Evolutionary conservation across 805 yeast genomes (phyloP).

Genomic region (Ogataea paradorogensis): DNA sequence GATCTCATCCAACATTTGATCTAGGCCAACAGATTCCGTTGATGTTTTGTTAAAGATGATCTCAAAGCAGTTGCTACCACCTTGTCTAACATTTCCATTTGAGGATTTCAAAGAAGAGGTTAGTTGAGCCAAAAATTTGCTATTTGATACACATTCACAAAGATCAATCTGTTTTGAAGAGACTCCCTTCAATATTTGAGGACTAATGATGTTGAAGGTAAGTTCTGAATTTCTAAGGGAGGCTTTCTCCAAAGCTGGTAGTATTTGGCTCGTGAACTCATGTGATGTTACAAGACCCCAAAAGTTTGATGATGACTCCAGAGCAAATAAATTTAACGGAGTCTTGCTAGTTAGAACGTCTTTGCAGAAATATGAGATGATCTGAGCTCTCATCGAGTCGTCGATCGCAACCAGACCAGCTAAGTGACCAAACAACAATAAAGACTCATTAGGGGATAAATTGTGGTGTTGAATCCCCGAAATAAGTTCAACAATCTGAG

Average conservation of each 20-base stretch:
- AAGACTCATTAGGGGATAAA: not conserved
- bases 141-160: conserved; percentile 36
- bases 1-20: conserved; percentile 48
- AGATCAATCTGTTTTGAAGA: conserved; percentile 37
- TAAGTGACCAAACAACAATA: conserved; percentile 7
- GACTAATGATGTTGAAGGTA: conserved; percentile 54
- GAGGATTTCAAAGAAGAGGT: conserved; percentile 63
- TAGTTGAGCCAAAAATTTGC: conserved; percentile 49
- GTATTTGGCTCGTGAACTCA: conserved; percentile 12
- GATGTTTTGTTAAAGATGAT: conserved; percentile 22
- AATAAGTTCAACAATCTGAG: not conserved
- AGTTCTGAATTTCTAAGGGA: conserved; percentile 75
- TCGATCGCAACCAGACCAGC: not conserved
- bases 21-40: conserved; percentile 27
- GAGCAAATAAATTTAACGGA: conserved; percentile 16
- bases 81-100: conserved; percentile 59
- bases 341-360: conserved; percentile 37
- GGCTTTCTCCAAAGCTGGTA: conserved; percentile 68
- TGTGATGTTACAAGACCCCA: conserved; percentile 8
- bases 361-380: conserved; percentile 33
- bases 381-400: conserved; percentile 1
- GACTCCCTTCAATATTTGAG: conserved; percentile 42
- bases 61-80: conserved; percentile 40
- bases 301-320: conserved; percentile 20
- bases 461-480: not conserved